Conservation (phyloP, 2,329 filamentous ascomycete species). For the Xylariaceae sp. region DNA sequence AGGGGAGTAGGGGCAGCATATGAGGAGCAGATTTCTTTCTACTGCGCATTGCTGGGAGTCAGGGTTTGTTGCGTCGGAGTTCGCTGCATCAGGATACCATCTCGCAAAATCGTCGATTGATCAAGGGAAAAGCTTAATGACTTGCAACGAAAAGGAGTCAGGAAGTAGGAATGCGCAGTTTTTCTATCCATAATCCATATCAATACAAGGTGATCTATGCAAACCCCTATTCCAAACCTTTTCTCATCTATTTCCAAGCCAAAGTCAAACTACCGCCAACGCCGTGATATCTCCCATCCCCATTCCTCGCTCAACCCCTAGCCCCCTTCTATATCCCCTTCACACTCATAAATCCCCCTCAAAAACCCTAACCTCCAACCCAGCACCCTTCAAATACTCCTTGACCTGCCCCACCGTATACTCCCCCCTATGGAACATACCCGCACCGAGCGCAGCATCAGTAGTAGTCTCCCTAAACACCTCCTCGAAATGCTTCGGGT, state of each 20-base stretch:
- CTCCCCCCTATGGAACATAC: constrained; percentile 96
- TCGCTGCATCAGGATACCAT: too few relatives aligned
- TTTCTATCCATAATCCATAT: constrained; percentile 2
- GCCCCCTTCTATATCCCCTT: constrained; percentile 1
- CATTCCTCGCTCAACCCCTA: constrained; percentile 5
- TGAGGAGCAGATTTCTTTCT: too few relatives aligned
- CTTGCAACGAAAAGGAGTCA: too few relatives aligned
- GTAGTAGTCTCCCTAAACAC: constrained; percentile 84
- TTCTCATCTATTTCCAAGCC: too few relatives aligned
- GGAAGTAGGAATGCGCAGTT: too few relatives aligned
- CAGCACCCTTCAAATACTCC: constrained; percentile 68
- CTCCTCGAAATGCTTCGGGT: constrained; percentile 82
- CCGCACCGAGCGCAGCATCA: constrained; percentile 90
- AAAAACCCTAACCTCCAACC: constrained; percentile 75
- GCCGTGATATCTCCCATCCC: constrained; percentile 17
- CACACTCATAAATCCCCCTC: constrained; percentile 57
- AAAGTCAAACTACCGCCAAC: constrained; percentile 13
- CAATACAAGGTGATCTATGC: constrained; percentile 9
- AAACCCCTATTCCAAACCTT: too few relatives aligned
- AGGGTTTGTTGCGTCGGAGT: too few relatives aligned
- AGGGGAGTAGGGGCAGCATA: too few relatives aligned
- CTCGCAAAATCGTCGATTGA: too few relatives aligned
- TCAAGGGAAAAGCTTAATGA: too few relatives aligned
- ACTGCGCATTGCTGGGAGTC: too few relatives aligned
- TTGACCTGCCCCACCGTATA: constrained; percentile 96